A percentile compares a stretch with the other conserved stretches of the same genome.
Evolutionary conservation across 495 filamentous ascomycete species (phyloP).

Genomic region (Chaetomidium leptoderma): DNA sequence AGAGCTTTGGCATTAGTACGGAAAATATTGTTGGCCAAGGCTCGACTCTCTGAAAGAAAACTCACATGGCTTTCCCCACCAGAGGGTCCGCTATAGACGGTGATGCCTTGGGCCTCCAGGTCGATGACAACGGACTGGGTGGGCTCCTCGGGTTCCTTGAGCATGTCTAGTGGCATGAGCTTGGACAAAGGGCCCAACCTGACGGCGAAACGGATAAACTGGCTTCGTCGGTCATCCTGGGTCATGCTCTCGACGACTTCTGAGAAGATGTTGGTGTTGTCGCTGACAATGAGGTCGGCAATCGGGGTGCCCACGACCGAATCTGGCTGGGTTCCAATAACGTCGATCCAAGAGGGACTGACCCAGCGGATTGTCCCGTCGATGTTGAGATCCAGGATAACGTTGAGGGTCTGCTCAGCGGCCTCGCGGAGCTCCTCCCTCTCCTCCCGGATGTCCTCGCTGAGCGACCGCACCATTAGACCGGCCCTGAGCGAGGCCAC

Average conservation of each 20-base stretch:
- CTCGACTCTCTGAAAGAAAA: constrained; percentile 11
- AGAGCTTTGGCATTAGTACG: constrained; percentile 8
- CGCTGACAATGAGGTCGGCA: constrained; percentile 69
- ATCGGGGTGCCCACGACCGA: constrained; percentile 73
- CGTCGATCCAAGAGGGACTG: constrained; percentile 93
- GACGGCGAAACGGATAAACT: constrained; percentile 82
- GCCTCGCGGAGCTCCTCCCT: constrained; percentile 90
- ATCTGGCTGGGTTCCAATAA: constrained; percentile 73
- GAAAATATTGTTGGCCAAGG: neutral
- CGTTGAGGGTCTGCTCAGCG: constrained; percentile 91
- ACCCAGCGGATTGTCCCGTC: constrained; percentile 90
- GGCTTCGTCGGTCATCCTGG: constrained; percentile 87
- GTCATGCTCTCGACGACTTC: constrained; percentile 83
- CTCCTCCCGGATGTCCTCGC: constrained; percentile 60
- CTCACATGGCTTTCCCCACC: constrained; percentile 87
- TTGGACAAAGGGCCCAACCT: constrained; percentile 69
- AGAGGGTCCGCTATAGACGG: constrained; percentile 88
- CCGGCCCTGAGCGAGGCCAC: constrained; percentile 47
- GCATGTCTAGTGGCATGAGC: constrained; percentile 49
- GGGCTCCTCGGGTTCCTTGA: constrained; percentile 45
- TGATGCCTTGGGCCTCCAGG: constrained; percentile 93
- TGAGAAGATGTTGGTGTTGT: constrained; percentile 70
- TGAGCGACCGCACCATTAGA: constrained; percentile 52
- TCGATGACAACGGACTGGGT: constrained; percentile 56
- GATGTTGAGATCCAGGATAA: constrained; percentile 87